A percentile compares a stretch with the other conserved stretches of the same genome.
phyloP scores from a whole-genome alignment of 2,329 filamentous ascomycete genomes.

The Stachybotrys elegans region DNA sequence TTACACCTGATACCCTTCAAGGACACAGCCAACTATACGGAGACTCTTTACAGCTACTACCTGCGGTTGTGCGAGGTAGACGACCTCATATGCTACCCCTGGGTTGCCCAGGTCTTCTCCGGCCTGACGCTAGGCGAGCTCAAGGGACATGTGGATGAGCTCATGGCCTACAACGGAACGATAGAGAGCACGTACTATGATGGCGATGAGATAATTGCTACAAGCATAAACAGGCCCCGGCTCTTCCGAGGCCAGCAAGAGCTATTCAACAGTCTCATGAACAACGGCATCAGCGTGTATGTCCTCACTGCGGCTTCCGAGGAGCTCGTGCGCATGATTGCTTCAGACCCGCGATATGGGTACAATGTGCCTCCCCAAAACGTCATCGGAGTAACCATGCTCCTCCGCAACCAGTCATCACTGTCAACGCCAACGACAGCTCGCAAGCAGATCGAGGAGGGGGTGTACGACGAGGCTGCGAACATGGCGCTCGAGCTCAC shows the following conservation, averaged over 20 bases:
- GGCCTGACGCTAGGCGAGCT: slow-evolving; percentile 38
- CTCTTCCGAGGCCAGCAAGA: slow-evolving; percentile 35
- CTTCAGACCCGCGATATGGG: slow-evolving; percentile 37
- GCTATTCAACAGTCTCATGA: slow-evolving; percentile 37
- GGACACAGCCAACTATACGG: slow-evolving; percentile 30
- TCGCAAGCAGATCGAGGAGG: slow-evolving; percentile 33
- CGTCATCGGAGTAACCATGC: slow-evolving; percentile 36
- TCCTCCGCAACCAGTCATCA: slow-evolving; percentile 23
- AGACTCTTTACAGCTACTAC: slow-evolving; percentile 41
- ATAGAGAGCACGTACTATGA: slow-evolving; percentile 31
- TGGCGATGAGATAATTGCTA: slow-evolving; percentile 21
- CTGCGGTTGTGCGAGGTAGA: slow-evolving; percentile 36
- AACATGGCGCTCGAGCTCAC: slow-evolving; percentile 35
- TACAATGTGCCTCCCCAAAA: slow-evolving; percentile 39
- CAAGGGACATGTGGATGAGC: slow-evolving; percentile 40
- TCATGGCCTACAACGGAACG: slow-evolving; percentile 35
- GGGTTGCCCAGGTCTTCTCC: slow-evolving; percentile 34
- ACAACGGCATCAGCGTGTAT: slow-evolving; percentile 38
- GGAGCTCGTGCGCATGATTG: slow-evolving; percentile 40
- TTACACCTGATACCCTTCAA: slow-evolving; percentile 37
- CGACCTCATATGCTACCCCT: slow-evolving; percentile 36
- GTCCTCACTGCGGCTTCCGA: slow-evolving; percentile 36
- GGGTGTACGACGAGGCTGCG: slow-evolving; percentile 25
- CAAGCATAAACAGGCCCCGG: slow-evolving; percentile 26
- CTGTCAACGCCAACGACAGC: slow-evolving; percentile 25